Conservation (phyloP, 2,329 filamentous ascomycete species). For the Sporothrix luriei region DNA sequence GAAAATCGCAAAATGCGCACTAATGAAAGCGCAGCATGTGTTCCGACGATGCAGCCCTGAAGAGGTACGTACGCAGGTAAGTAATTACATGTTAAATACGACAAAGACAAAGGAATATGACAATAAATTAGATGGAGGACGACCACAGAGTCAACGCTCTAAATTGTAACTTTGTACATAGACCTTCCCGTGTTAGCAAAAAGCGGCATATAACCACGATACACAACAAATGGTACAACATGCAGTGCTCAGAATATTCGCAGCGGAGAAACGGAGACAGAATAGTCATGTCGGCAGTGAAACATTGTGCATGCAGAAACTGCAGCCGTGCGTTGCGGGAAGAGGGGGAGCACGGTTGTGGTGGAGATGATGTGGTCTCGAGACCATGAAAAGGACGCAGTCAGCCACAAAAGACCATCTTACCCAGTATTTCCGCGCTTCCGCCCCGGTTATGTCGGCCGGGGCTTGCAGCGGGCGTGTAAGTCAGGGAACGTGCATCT, state of each 20-base stretch:
- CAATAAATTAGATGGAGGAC: no score
- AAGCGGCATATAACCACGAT: neutral
- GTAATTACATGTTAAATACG: no score
- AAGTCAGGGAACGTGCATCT: slow-evolving; percentile 2
- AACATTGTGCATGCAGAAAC: slow-evolving; percentile 14
- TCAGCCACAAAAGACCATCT: no score
- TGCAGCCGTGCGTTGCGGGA: slow-evolving; percentile 21
- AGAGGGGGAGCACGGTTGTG: neutral
- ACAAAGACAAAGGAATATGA: no score
- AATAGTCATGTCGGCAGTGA: slow-evolving; percentile 25
- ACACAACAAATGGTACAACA: no score
- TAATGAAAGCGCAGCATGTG: neutral
- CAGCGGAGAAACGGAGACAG: neutral
- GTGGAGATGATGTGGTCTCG: neutral
- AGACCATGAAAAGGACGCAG: neutral
- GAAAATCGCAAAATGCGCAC: slow-evolving; percentile 2
- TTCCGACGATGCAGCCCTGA: neutral
- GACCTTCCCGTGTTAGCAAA: no score
- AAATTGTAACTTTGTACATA: no score
- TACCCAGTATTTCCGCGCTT: neutral
- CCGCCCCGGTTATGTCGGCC: slow-evolving; percentile 6
- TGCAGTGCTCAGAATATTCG: neutral
- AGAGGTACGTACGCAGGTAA: no score
- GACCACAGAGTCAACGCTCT: neutral
- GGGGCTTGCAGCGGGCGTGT: slow-evolving; percentile 17